Evolutionary conservation across 352 stramenopile genomes (phyloP).

Genomic region (Phytophthora vignae): DNA sequence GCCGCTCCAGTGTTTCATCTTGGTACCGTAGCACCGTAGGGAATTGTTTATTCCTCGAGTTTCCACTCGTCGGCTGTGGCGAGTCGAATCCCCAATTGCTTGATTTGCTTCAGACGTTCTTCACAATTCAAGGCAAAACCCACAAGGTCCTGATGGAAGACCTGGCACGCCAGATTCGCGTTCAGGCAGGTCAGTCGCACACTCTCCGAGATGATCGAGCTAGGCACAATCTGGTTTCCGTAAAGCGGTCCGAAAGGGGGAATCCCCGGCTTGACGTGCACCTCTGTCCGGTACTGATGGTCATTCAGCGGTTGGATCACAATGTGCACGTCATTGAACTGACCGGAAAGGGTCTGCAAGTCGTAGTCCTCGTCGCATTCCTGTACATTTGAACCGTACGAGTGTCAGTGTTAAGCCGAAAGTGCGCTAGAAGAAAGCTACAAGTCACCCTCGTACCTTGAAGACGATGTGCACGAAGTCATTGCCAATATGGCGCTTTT

Average conservation of each 20-base stretch:
- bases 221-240: conserved; percentile 78
- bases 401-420: background rate
- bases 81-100: conserved; percentile 76
- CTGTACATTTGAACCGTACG: conserved; percentile 15
- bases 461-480: conserved; percentile 91
- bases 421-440: background rate
- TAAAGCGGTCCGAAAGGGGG: conserved; percentile 78
- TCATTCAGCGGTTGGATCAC: conserved; percentile 86
- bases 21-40: background rate
- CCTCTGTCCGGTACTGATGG: conserved; percentile 72
- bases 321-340: conserved; percentile 91
- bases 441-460: conserved; percentile 47
- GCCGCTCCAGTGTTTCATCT: too few relatives aligned
- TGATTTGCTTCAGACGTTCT: conserved; percentile 90
- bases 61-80: conserved; percentile 65
- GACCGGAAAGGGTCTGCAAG: conserved; percentile 73
- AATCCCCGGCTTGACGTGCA: conserved; percentile 78
- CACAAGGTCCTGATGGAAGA: conserved; percentile 85
- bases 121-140: conserved; percentile 85
- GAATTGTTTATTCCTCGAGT: conserved; percentile 21
- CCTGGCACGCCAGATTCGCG: conserved; percentile 84
- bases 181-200: conserved; percentile 85
- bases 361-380: conserved; percentile 86
- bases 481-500: conserved; percentile 91
- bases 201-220: conserved; percentile 63